These are phyloP conservation scores for carrot (Daucus carota) DNA, from an alignment of 129 eudicot genomes.

Conservation along the genomic window DH1_v3.0 NC_030387.2:36181001-36181500, in stretches of 20 bases:
- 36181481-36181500: neutral
- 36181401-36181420: too few relatives aligned
- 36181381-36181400: neutral
- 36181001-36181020: neutral
- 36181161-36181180: constrained; percentile 10
- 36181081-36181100: constrained; percentile 8
- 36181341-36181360: neutral
- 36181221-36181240: neutral
- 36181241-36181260: neutral
- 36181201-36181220: constrained; percentile 6
- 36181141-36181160: neutral
- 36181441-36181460: neutral
- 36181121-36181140: constrained; percentile 7
- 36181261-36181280: neutral
- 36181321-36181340: neutral
- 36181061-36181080: neutral
- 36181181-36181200: constrained; percentile 7
- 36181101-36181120: neutral
- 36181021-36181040: neutral
- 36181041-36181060: neutral
- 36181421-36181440: too few relatives aligned
- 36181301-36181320: neutral
- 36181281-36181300: neutral
- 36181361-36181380: neutral
- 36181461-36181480: neutral